These are phyloP conservation scores for Cladophialophora psammophila DNA, from an alignment of 2,329 filamentous ascomycete species.

Conservation along the genomic window DNA sequence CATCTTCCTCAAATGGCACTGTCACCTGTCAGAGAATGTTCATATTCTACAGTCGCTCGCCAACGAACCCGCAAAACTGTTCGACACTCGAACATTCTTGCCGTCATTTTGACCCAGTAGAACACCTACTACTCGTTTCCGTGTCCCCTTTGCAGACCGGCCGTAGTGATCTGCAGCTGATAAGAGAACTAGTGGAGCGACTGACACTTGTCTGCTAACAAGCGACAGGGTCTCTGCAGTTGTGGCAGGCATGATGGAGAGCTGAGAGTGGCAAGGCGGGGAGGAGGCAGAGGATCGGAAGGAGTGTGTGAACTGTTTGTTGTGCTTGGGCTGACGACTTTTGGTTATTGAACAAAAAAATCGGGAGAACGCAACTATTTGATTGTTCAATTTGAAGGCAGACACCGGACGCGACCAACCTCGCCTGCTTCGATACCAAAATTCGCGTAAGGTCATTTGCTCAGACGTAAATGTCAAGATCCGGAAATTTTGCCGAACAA, in stretches of 20 bases:
- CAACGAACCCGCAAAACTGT: conserved; percentile 91
- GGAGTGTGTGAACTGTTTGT: background rate
- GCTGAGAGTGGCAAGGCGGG: background rate
- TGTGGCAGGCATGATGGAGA: conserved; percentile 82
- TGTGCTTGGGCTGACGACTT: background rate
- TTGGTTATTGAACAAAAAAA: background rate
- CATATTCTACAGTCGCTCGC: background rate
- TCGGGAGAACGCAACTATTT: background rate
- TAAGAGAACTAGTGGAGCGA: conserved; percentile 95
- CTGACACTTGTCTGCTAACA: conserved; percentile 92
- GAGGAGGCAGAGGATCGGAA: background rate
- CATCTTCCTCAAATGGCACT: conserved; percentile 99
- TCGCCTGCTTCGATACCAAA: background rate
- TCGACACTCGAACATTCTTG: conserved; percentile 94
- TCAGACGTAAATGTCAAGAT: background rate
- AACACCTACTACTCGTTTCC: conserved; percentile 90
- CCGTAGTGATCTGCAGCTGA: conserved; percentile 99
- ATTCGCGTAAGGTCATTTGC: background rate
- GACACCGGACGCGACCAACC: conserved; percentile 11
- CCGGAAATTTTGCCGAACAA: background rate
- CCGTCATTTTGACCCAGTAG: conserved; percentile 95
- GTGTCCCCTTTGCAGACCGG: conserved; percentile 86
- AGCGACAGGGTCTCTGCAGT: conserved; percentile 96
- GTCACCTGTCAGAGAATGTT: conserved; percentile 33
- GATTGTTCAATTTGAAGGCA: background rate